phyloP scores from a whole-genome alignment of 2,329 filamentous ascomycete genomes.

The Paracamarosporium sp. region DNA sequence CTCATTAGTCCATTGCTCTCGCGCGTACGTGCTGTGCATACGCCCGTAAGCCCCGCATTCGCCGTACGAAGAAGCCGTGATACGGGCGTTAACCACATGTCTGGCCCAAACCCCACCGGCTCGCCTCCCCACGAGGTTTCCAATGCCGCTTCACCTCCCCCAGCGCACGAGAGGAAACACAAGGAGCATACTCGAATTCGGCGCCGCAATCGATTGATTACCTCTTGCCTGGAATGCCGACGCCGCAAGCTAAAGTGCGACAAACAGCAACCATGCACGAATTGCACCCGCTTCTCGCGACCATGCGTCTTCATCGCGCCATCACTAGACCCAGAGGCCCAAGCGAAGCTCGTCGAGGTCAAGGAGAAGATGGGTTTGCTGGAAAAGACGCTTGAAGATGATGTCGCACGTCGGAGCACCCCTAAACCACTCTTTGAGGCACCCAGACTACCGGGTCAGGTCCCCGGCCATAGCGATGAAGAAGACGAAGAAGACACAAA shows the following conservation, averaged over 20 bases:
- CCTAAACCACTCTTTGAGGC: constrained; percentile 11
- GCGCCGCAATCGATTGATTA: constrained; percentile 47
- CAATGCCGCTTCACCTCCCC: constrained; percentile 4
- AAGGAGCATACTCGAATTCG: constrained; percentile 39
- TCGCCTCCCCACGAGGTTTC: constrained; percentile 9
- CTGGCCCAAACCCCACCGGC: constrained; percentile 13
- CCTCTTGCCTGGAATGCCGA: constrained; percentile 55
- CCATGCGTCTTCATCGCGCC: constrained; percentile 70
- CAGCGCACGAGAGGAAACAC: constrained; percentile 24
- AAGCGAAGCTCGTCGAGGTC: constrained; percentile 75
- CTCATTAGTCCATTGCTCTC: not conserved
- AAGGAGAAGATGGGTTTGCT: constrained; percentile 79
- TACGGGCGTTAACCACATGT: constrained; percentile 11
- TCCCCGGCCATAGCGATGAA: constrained; percentile 62
- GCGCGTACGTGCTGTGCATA: not conserved
- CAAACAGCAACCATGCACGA: constrained; percentile 73
- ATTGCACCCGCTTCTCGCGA: constrained; percentile 63
- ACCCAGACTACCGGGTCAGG: constrained; percentile 39
- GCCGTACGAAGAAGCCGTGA: not conserved
- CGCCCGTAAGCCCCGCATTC: constrained; percentile 4
- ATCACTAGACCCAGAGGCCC: constrained; percentile 71
- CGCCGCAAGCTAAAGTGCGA: constrained; percentile 81
- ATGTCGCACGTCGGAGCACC: constrained; percentile 61
- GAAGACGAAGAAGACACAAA: constrained; percentile 63
- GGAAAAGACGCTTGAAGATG: constrained; percentile 72